phyloP scores from a whole-genome alignment of 2,329 filamentous ascomycete species.

The Talaromyces sp. region DNA sequence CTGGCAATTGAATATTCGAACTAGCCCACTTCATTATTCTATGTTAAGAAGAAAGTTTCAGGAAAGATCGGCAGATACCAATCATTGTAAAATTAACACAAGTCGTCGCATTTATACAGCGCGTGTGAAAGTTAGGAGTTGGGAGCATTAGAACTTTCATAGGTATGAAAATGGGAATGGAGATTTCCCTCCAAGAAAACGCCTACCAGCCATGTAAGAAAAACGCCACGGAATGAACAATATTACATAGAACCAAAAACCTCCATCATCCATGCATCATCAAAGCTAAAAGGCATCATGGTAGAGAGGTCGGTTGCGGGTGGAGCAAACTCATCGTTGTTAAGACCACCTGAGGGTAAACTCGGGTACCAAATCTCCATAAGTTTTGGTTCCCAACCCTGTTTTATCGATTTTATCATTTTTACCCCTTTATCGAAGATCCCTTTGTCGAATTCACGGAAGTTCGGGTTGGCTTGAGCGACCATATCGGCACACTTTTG shows the following conservation, averaged over 20 bases:
- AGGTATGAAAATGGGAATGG: too few relatives aligned
- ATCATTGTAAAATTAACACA: too few relatives aligned
- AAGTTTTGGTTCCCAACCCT: conserved; percentile 25
- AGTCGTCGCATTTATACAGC: too few relatives aligned
- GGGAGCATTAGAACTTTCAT: too few relatives aligned
- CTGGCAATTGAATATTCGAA: too few relatives aligned
- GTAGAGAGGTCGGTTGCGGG: conserved; percentile 12
- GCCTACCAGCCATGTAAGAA: background rate
- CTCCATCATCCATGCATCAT: conserved; percentile 28
- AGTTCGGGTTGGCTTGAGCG: conserved; percentile 5
- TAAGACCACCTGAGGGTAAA: conserved; percentile 7
- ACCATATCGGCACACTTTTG: conserved; percentile 11
- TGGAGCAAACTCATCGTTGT: conserved; percentile 2
- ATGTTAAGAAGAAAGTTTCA: too few relatives aligned
- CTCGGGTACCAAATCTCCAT: conserved; percentile 23
- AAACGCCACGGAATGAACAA: background rate
- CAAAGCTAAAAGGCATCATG: conserved; percentile 17
- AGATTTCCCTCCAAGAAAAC: too few relatives aligned
- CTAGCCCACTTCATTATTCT: too few relatives aligned
- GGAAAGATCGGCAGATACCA: too few relatives aligned
- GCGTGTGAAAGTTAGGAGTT: too few relatives aligned
- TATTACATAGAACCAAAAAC: conserved; percentile 16
- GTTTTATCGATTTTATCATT: conserved; percentile 20
- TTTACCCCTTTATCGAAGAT: conserved; percentile 22
- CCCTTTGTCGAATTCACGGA: conserved; percentile 23